These are phyloP conservation scores for Aquilaria agallochum DNA, from an alignment of 441 rosid species.

Conservation along the genomic window DNA sequence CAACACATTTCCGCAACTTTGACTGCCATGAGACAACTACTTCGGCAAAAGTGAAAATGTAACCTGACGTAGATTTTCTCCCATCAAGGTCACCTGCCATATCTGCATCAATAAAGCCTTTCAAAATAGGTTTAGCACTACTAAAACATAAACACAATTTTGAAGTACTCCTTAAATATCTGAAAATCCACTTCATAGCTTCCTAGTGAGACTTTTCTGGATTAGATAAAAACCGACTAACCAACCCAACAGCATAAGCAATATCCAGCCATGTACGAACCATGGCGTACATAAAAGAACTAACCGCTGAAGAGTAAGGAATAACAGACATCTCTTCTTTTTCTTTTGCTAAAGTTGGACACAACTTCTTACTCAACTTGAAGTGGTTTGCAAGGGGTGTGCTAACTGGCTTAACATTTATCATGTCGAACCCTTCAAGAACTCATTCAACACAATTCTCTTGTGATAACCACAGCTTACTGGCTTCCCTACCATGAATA, in stretches of 20 bases:
- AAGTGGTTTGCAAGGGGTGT: background rate
- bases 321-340: background rate
- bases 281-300: too few species aligned
- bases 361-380: background rate
- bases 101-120: too few species aligned
- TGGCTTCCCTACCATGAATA: too few species aligned
- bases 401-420: background rate
- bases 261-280: background rate
- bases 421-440: constrained; percentile 2
- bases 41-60: background rate
- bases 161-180: too few species aligned
- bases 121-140: too few species aligned
- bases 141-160: too few species aligned
- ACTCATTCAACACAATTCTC: background rate
- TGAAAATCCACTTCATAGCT: too few species aligned
- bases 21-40: background rate
- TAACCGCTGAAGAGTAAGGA: background rate
- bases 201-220: background rate
- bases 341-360: too few species aligned
- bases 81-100: background rate
- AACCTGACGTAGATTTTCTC: background rate
- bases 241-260: background rate
- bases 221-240: background rate
- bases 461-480: too few species aligned
- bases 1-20: background rate